Conservation (phyloP, 2,329 filamentous ascomycete genomes). For the Diaporthe eres region DNA sequence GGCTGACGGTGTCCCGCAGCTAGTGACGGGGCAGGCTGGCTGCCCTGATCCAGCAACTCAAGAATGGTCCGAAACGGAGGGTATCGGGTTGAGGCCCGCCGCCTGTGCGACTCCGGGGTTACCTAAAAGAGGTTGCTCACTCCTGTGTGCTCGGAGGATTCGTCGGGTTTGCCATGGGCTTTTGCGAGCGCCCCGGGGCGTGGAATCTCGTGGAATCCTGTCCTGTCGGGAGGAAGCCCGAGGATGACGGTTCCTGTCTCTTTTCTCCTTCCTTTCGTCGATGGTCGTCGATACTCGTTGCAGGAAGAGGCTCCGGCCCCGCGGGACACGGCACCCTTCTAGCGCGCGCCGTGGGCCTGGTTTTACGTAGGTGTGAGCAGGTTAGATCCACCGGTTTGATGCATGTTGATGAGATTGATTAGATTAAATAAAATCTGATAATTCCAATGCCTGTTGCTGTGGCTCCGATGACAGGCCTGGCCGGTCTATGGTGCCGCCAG, state of each 20-base stretch:
- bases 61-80: neutral
- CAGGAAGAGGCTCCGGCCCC: neutral
- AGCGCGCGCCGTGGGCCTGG: constrained; percentile 18
- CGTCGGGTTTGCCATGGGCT: neutral
- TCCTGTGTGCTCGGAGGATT: neutral
- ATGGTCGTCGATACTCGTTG: neutral
- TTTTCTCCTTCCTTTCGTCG: neutral
- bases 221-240: neutral
- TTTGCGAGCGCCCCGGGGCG: neutral
- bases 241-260: neutral
- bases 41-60: neutral
- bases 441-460: neutral
- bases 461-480: neutral
- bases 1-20: neutral
- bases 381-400: constrained; percentile 6
- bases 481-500: neutral
- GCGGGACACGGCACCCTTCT: constrained; percentile 3
- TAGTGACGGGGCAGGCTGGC: neutral
- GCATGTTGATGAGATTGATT: constrained; percentile 32
- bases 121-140: neutral
- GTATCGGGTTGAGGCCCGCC: neutral
- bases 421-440: constrained; percentile 7
- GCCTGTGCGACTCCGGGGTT: neutral
- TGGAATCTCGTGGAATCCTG: neutral
- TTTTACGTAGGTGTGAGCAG: constrained; percentile 22